Conservation (phyloP, 2,329 filamentous ascomycete species). For the Aspergillus pseudotamarii region DNA sequence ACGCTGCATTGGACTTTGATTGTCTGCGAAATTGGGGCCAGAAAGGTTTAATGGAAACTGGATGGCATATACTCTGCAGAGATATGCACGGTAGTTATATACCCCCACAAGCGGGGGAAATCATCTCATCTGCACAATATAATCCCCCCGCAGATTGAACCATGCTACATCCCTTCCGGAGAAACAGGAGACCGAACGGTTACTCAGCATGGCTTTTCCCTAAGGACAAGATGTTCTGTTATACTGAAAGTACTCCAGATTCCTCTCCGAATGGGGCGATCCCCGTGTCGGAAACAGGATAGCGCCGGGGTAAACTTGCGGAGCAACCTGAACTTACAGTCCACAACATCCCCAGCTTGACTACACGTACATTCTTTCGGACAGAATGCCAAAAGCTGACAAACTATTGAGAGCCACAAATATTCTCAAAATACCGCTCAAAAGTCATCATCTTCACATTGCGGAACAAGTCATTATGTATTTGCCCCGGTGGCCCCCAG, state of each 20-base stretch:
- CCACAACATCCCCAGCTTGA: background rate
- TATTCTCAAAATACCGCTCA: background rate
- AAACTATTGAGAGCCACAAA: background rate
- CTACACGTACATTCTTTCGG: background rate
- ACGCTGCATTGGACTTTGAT: background rate
- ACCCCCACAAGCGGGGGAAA: background rate
- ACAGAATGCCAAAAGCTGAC: background rate
- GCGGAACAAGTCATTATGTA: conserved; percentile 22
- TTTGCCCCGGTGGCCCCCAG: conserved; percentile 21
- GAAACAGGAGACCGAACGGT: background rate
- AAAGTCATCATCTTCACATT: conserved; percentile 1
- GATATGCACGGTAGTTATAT: background rate
- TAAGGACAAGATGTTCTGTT: background rate
- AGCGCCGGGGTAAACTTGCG: background rate
- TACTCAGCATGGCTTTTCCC: no score
- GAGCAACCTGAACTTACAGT: background rate
- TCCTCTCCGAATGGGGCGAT: background rate
- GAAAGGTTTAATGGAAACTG: background rate
- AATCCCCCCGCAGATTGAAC: background rate
- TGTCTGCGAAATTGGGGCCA: background rate
- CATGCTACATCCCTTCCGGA: background rate
- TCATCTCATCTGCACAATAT: no score
- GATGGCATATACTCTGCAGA: background rate
- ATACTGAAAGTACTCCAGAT: background rate
- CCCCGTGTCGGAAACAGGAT: background rate